Base-by-base conservation (phyloP, 2,329 filamentous ascomycete species). In the Alternaria brassicicola region DNA sequence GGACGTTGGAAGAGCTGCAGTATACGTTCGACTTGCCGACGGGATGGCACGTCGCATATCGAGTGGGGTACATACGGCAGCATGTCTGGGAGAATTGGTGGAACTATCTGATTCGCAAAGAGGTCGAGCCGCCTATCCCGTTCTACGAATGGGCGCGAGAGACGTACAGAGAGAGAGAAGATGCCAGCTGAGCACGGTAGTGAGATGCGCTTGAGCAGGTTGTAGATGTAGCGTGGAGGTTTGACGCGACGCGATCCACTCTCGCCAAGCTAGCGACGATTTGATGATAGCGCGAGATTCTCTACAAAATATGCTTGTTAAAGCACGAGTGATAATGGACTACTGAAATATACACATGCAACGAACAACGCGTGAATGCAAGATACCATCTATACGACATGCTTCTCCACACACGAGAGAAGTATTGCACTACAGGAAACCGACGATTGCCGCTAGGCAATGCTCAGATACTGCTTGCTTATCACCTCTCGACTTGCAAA, bases 11-110 rank as follows among this genome's bases (percentile, higher is more conserved):
- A 42, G 67, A 70, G 57, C 47, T 70, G 21, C 61, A 67, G 39
- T 70, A 62, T 35, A 70, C 66, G 4, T 69, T 69, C 48, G 66
- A 70, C 50, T 23, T 70, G 4, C 53, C 62, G 17, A 70, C 66
- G 12, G 41, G 61, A 51, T 63, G 61, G 59, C 66, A 70, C 46
- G 49, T 68, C 15, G 26, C 50, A 7, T 70, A 68, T 56, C 60
- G 67, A 1, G 35, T 49, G 2, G 33, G 46, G 2, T 64, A 68
- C 36, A 63, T 66, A 28, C 46, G 56, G n/a, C 42, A 57, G 36
- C 61, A 65, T 47, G 52, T 68, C 25, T 28, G 39, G 28, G 52
- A 60, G 30, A 62, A 65, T 38, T 66, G 65, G 59, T 65, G 66
- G 66, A 58, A 57, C 15, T 65, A 63, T 42, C 10, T 62, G 28